Conservation (phyloP, 805 yeast species). For the Candida lessepsii region DNA sequence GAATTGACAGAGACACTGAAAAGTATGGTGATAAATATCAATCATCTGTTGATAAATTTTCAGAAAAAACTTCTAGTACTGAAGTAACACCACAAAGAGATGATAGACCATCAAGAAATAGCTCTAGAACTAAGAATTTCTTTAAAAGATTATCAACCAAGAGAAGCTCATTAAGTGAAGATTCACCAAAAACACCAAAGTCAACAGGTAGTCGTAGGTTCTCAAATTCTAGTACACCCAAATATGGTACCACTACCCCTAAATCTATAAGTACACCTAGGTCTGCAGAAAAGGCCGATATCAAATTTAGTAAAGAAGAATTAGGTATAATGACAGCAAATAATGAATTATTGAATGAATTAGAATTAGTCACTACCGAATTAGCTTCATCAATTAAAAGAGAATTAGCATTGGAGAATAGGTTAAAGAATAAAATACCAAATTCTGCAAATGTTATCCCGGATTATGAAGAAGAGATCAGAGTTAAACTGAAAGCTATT, state of each 20-base stretch:
- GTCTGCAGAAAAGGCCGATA: background rate
- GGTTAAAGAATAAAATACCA: slow-evolving; percentile 22
- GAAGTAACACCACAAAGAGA: slow-evolving; percentile 1
- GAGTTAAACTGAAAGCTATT: slow-evolving; percentile 29
- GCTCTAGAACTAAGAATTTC: slow-evolving; percentile 28
- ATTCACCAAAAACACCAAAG: slow-evolving; percentile 14
- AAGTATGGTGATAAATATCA: background rate
- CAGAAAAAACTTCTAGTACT: background rate
- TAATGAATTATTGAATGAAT: slow-evolving; percentile 55
- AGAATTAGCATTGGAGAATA: slow-evolving; percentile 60
- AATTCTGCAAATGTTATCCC: background rate
- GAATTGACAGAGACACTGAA: background rate
- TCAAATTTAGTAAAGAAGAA: slow-evolving; percentile 56
- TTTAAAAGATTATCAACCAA: slow-evolving; percentile 34
- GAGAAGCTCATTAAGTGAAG: slow-evolving; percentile 16
- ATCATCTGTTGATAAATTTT: background rate
- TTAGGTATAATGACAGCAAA: slow-evolving; percentile 61
- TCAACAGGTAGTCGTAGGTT: slow-evolving; percentile 10
- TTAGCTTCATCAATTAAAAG: slow-evolving; percentile 70
- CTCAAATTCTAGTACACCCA: slow-evolving; percentile 6
- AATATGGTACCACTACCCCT: slow-evolving; percentile 10
- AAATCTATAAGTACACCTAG: slow-evolving; percentile 14
- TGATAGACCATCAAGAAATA: slow-evolving; percentile 13
- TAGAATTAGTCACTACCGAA: slow-evolving; percentile 68
- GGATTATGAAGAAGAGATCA: slow-evolving; percentile 50